Evolutionary conservation across 2,329 filamentous ascomycete genomes (phyloP).

Genomic region (Trichoderma polysporum): DNA sequence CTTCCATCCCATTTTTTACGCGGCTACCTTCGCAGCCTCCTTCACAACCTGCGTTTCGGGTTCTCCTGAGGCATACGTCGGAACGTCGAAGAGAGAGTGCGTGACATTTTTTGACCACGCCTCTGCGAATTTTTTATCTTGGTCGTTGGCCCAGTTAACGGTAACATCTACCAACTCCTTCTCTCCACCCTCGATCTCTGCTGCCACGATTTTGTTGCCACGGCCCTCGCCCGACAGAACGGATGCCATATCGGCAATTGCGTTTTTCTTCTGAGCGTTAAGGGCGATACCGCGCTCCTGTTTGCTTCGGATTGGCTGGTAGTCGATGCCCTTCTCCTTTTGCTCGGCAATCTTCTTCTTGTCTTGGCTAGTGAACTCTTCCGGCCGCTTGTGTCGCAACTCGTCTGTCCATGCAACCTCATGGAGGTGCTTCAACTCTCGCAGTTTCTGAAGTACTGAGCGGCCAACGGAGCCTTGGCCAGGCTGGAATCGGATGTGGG

Average conservation of each 20-base stretch:
- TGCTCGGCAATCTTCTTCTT: conserved; percentile 36
- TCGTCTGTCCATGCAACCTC: conserved; percentile 59
- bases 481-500: conserved; percentile 56
- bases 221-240: conserved; percentile 53
- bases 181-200: conserved; percentile 25
- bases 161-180: conserved; percentile 41
- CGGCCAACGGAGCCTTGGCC: conserved; percentile 55
- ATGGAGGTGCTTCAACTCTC: conserved; percentile 63
- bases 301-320: conserved; percentile 37
- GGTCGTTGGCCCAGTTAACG: conserved; percentile 52
- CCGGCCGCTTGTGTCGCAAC: conserved; percentile 42
- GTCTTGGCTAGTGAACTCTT: conserved; percentile 36
- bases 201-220: conserved; percentile 48
- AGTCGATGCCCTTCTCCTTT: conserved; percentile 33
- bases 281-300: conserved; percentile 51
- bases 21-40: background rate
- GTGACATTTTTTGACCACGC: conserved; percentile 54
- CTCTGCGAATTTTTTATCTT: conserved; percentile 48
- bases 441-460: conserved; percentile 61
- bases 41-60: background rate
- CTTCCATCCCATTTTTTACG: background rate
- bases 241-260: conserved; percentile 62
- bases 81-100: conserved; percentile 44
- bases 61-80: conserved; percentile 21
- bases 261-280: conserved; percentile 61